Evolutionary conservation across 2,329 filamentous ascomycete species (phyloP), one percentile per base, ranked within the genome.

Genomic region (Aspergillus quadricinctus): DNA sequence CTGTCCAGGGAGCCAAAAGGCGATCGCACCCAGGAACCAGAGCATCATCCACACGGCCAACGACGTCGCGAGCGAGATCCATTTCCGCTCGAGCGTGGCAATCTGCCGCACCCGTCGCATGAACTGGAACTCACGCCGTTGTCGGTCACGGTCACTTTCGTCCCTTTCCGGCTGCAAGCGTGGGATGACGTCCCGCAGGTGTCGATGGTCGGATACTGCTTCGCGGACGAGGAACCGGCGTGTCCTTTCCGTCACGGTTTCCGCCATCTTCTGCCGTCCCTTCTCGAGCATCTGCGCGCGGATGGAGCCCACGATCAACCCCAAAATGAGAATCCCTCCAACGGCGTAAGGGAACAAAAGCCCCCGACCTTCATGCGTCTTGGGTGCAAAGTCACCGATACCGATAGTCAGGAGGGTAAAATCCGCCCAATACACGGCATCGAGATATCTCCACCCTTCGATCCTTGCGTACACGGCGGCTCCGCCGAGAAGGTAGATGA

Each of bases 31-130:
- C 7, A 76, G 58, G 7, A 79, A 66, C 78, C 78, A 81, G 25
- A 81, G 58, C 0, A 71, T 59, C 37, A 77, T 65, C 55, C 75
- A 78, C 6, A 76, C 71, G 4, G 63, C 63, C 6, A 69, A 55
- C 19, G 77, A 77, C 2, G 69, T 66, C 3, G 62, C 48, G 0
- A 80, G 66, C 0, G 75, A 72, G 23, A 78, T 64, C 69, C 74
- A 80, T 19, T 75, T 74, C 10, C 74, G 69, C 53, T 79, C 68
- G 1, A 68, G 60, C 21, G 73, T 73, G 1, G 77, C 72, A 21
- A 73, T 60, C 6, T 72, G 68, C 50, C 79, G 77, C 2, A 79
- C 74, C 46, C 71, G 71, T 14, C 78, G 73, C 78, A 80, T 80
- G 4, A 77, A 71, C 14, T 74, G 67, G 58, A 81, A 76, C 53